These are phyloP conservation scores for Euphorbia pulcherrima DNA, from an alignment of 345 rosid genomes.

Conservation along the genomic window DNA sequence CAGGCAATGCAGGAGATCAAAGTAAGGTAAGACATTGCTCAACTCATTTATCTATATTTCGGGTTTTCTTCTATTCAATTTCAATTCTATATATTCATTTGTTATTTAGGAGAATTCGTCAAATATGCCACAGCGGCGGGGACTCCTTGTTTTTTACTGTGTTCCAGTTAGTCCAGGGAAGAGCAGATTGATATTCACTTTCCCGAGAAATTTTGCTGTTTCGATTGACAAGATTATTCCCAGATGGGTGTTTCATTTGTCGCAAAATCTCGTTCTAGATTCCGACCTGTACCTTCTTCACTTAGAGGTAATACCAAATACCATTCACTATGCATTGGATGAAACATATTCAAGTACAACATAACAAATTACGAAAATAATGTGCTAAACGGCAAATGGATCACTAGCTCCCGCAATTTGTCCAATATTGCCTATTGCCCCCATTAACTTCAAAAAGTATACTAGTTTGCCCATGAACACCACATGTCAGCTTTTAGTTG, in stretches of 20 bases:
- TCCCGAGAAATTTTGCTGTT: conserved; percentile 68
- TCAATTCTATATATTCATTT: not conserved
- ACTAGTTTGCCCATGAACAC: too few relatives aligned
- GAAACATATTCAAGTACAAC: not conserved
- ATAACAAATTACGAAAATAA: not conserved
- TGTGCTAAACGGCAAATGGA: not conserved
- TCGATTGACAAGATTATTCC: conserved; percentile 69
- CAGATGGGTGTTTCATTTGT: conserved; percentile 76
- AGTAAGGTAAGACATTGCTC: conserved; percentile 32
- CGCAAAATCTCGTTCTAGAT: conserved; percentile 71
- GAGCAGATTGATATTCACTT: conserved; percentile 74
- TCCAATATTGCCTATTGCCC: too few relatives aligned
- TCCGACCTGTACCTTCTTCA: conserved; percentile 85
- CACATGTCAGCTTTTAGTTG: too few relatives aligned
- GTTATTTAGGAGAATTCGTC: conserved; percentile 28
- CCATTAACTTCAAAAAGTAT: too few relatives aligned
- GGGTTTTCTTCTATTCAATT: not conserved
- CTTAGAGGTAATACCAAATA: conserved; percentile 60
- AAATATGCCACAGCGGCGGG: conserved; percentile 23
- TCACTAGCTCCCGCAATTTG: too few relatives aligned
- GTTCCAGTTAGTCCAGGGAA: conserved; percentile 76
- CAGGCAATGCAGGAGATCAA: conserved; percentile 20
- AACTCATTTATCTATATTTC: not conserved
- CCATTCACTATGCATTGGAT: not conserved
- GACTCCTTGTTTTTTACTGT: conserved; percentile 62